phyloP scores from a whole-genome alignment of 805 yeast genomes.

The Starmerella ratchasimensis region DNA sequence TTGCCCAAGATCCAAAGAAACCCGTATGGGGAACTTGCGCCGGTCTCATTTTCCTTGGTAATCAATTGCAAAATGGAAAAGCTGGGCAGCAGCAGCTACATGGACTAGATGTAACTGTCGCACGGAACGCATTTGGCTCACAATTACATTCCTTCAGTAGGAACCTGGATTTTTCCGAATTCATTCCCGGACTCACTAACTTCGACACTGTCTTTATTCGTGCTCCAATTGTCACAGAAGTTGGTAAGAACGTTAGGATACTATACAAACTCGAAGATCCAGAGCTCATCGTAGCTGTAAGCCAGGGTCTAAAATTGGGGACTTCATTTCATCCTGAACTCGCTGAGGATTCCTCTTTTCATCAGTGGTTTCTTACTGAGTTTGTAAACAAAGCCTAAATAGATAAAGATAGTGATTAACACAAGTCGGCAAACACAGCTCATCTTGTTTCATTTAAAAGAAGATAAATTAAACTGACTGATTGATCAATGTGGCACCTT shows the following conservation, averaged over 20 bases:
- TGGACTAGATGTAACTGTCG: conserved; percentile 49
- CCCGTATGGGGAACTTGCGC: conserved; percentile 84
- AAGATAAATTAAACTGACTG: no score
- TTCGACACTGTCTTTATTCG: conserved; percentile 48
- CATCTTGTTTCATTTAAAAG: no score
- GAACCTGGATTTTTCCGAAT: conserved; percentile 30
- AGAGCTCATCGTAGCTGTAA: conserved; percentile 51
- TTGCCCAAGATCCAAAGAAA: conserved; percentile 35
- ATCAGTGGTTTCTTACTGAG: conserved; percentile 39
- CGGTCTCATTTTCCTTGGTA: conserved; percentile 55
- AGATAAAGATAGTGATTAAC: no score
- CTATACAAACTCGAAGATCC: conserved; percentile 20
- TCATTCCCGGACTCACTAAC: conserved; percentile 24
- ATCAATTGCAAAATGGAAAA: conserved; percentile 36
- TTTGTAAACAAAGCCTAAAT: conserved; percentile 2
- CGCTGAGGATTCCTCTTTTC: conserved; percentile 44
- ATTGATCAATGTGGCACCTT: no score
- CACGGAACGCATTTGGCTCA: conserved; percentile 67
- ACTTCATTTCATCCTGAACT: conserved; percentile 77
- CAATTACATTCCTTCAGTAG: conserved; percentile 53
- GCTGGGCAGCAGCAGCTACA: conserved; percentile 46
- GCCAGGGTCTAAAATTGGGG: conserved; percentile 53
- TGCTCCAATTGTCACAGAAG: conserved; percentile 48
- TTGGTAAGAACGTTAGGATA: conserved; percentile 20
- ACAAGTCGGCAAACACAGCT: no score